A percentile compares a stretch with the other conserved stretches of the same genome.
phyloP scores from a whole-genome alignment of 148 eudicot species.

The Amaranthus palmeri region DNA sequence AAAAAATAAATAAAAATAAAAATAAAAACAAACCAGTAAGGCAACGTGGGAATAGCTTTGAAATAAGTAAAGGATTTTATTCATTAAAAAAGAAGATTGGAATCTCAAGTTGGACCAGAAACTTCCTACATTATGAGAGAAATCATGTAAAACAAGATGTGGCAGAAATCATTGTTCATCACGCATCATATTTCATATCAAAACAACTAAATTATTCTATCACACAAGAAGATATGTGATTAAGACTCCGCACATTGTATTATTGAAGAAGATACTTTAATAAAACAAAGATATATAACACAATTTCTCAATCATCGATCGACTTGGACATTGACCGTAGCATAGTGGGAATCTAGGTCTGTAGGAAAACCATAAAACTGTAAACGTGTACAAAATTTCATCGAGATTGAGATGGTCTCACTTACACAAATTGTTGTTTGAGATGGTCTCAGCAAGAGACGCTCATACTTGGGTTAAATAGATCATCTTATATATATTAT shows the following conservation, averaged over 20 bases:
- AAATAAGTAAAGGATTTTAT: neutral
- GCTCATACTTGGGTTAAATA: too few relatives aligned
- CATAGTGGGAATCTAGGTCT: neutral
- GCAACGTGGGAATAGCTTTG: too few relatives aligned
- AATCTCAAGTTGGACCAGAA: neutral
- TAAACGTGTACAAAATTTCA: neutral
- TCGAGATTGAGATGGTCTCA: neutral
- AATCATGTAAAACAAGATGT: neutral
- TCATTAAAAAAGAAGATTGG: neutral
- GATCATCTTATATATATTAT: too few relatives aligned
- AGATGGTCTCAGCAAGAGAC: too few relatives aligned
- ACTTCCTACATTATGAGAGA: neutral
- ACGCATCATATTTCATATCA: neutral
- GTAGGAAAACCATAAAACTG: neutral
- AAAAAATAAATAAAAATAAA: too few relatives aligned
- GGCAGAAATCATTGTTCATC: neutral
- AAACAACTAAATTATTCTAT: neutral
- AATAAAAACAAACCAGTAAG: too few relatives aligned
- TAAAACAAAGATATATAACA: neutral
- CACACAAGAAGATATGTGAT: neutral
- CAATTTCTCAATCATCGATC: neutral
- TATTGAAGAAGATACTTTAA: neutral
- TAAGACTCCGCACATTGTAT: neutral
- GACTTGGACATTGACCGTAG: slow-evolving; percentile 2
- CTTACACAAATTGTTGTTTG: too few relatives aligned